Evolutionary conservation across 495 filamentous ascomycete species (phyloP).

Genomic region (Daldinia grandis): DNA sequence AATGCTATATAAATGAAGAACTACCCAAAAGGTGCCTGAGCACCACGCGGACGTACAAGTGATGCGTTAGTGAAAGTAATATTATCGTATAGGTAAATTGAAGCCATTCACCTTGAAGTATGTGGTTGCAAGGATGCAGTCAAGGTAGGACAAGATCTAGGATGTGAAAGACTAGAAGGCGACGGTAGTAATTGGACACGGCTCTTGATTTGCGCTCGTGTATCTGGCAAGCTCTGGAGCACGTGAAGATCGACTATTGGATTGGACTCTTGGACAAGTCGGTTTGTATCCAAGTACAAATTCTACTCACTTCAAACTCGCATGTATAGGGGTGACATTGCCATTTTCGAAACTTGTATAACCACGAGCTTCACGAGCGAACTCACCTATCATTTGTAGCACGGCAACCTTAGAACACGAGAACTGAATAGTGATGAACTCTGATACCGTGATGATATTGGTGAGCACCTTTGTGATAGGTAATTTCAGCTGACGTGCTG

Average conservation of each 20-base stretch:
- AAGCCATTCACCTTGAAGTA: not conserved
- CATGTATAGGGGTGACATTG: not conserved
- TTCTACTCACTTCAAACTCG: conserved; percentile 13
- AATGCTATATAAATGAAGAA: not conserved
- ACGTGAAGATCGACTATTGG: not conserved
- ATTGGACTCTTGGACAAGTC: not conserved
- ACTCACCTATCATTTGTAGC: not conserved
- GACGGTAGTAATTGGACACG: not conserved
- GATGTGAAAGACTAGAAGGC: not conserved
- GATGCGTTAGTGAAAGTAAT: not conserved
- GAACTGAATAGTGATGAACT: conserved; percentile 13
- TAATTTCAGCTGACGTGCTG: conserved; percentile 12
- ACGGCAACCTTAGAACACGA: conserved; percentile 11
- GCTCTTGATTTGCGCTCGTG: not conserved
- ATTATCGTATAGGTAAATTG: not conserved
- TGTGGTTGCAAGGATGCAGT: not conserved
- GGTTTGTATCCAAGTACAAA: not conserved
- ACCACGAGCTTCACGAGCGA: not conserved
- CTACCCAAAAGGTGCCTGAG: not conserved
- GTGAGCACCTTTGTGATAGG: conserved; percentile 19
- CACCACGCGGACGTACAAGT: not conserved
- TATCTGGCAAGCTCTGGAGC: not conserved
- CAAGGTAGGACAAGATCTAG: not conserved
- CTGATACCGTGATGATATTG: conserved; percentile 11
- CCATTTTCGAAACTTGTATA: not conserved